Evolutionary conservation across 1,284 basidiomycete species (phyloP), one percentile per base, ranked within the genome.

Genomic region (Pseudozyma tsukubaensis): DNA sequence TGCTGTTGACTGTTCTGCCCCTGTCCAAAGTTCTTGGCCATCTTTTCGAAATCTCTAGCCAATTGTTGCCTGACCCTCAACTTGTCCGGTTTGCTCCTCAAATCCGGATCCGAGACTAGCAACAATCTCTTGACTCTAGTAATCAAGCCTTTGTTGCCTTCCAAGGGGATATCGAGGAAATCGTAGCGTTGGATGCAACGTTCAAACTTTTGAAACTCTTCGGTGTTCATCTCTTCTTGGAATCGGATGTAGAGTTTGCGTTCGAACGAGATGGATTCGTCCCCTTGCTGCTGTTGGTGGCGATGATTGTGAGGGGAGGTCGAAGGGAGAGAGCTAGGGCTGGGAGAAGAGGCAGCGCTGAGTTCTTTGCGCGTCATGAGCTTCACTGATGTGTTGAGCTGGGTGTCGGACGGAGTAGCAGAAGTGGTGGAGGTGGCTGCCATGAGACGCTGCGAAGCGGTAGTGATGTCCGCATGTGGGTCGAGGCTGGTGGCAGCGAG

Each of bases 151-250:
- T 70, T 69, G 16, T 68, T 72, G 13, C 80, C 80, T 42, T 82
- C 78, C 13, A 82, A 51, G 10, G 70, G 75, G 35, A 82, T 80
- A 21, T 82, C 80, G 36, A 79, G 50, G 12, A 68, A 76, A 51
- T 82, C 80, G 56, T 82, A 82, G 42, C 79, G 74, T 42, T 80
- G 78, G 35, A 78, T 76, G 57, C 78, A 78, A 11, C 63, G 68
- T 19, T 81, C 79, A 43, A 81, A 80, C 50, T 79, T 78, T 34
- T 60, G 44, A 11, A 81, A 72, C 24, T 82, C 78, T 12, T 66
- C 70, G 1, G 50, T 36, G 55, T 63, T 50, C 7, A 82, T 68
- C 50, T 80, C 77, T 34, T 71, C 59, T 5, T 76, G 70, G 42
- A 80, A 72, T 6, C 69, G 61, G 12, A 73, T 71, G 68, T 82